Evolutionary conservation across 805 yeast species (phyloP), one percentile per base, ranked within the genome.

Genomic region (Saccharomycopsis sp.): DNA sequence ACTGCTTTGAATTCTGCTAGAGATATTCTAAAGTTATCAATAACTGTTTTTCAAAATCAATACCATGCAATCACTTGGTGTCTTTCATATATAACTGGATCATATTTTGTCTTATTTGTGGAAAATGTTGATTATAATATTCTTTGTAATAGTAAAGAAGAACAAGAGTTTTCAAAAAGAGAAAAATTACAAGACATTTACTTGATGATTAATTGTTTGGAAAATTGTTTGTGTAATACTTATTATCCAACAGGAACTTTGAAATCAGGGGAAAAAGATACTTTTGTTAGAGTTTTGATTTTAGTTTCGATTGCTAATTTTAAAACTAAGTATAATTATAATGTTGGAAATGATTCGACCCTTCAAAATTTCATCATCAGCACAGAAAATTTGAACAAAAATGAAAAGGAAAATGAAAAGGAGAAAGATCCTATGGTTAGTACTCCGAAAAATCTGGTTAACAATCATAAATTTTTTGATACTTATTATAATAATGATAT

Each of bases 131-230:
- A 33, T 19, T 33, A 35, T 35, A 35, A 28, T 28, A 15, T 28
- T 9, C 15, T 28, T 28, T 12, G 27, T n/a, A n/a, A n/a, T n/a
- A n/a, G n/a, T n/a, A n/a, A n/a, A n/a, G n/a, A n/a, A n/a, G n/a
- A n/a, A n/a, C n/a, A n/a, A n/a, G n/a, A n/a, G n/a, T n/a, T n/a
- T n/a, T n/a, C n/a, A n/a, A n/a, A n/a, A n/a, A n/a, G n/a, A 10
- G 37, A 40, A n/a, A 33, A 40, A 17, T 12, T 44, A 17, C 21
- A 29, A n/a, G 38, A 31, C 31, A 23, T 40, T 13, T 28, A 37
- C 21, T 32, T 40, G 23, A 28, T 44, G 44, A 29, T 40, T 29
- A 44, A 44, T 17, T 40, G 41, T 15, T 39, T 32, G 12, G 15
- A 18, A 2, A 8, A 25, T 6, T 40, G 44, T 21, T 30, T 37